A percentile compares a stretch with the other conserved stretches of the same genome.
Evolutionary conservation across 2,329 filamentous ascomycete genomes (phyloP).

Genomic region (Fusarium graminum): DNA sequence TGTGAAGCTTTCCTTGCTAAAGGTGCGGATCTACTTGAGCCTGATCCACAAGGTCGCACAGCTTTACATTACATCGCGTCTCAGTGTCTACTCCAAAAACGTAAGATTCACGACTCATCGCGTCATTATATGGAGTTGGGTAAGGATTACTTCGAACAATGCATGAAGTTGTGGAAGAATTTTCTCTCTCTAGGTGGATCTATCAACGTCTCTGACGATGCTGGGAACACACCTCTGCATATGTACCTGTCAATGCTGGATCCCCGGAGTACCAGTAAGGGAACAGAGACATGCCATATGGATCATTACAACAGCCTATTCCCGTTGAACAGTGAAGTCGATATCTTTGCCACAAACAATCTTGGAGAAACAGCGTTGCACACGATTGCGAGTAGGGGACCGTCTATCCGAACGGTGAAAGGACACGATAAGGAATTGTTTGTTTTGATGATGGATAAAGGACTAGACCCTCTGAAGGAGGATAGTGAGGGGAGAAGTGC

Average conservation of each 20-base stretch:
- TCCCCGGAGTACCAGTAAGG: neutral
- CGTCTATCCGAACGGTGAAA: rapidly evolving
- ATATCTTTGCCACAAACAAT: constrained; percentile 32
- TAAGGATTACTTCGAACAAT: constrained; percentile 16
- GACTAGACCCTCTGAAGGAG: constrained; percentile 42
- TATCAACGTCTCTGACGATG: constrained; percentile 29
- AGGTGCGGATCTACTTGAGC: constrained; percentile 25
- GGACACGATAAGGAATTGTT: constrained; percentile 39
- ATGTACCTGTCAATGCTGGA: constrained; percentile 17
- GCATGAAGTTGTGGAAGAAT: constrained; percentile 25
- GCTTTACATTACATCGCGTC: constrained; percentile 36
- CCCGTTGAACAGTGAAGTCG: constrained; percentile 20
- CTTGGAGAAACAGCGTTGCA: constrained; percentile 40
- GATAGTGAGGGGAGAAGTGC: constrained; percentile 40
- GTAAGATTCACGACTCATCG: neutral
- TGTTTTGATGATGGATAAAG: constrained; percentile 31
- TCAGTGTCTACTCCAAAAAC: constrained; percentile 11
- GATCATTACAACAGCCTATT: constrained; percentile 34
- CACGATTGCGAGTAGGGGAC: constrained; percentile 11
- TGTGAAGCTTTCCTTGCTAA: constrained; percentile 36
- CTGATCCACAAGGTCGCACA: constrained; percentile 30
- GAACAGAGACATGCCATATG: constrained; percentile 17
- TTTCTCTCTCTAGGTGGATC: constrained; percentile 20
- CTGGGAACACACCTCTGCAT: constrained; percentile 36
- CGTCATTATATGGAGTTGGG: neutral